Evolutionary conservation across 139 green algal species (phyloP).

Genomic region (Chlorella sp.): DNA sequence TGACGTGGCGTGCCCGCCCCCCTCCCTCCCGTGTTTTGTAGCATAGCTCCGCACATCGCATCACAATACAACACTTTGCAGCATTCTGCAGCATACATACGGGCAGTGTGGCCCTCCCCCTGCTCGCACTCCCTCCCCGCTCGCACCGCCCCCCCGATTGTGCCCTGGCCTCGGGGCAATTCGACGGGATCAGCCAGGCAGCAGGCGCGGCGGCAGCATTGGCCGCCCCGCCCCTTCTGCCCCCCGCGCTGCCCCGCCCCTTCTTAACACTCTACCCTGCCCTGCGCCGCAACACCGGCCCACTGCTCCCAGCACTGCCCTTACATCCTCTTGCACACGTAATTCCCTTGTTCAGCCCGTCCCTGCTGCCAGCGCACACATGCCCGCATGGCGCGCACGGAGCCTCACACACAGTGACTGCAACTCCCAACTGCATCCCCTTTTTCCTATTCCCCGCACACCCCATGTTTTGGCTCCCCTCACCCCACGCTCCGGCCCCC

Average conservation of each 20-base stretch:
- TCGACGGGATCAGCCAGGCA: not conserved
- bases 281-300: no score
- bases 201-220: not conserved
- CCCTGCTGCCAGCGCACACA: no score
- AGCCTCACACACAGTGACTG: not conserved
- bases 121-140: no score
- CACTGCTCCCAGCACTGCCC: not conserved
- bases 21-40: not conserved
- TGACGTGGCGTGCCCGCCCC: no score
- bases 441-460: not conserved
- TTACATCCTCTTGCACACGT: no score
- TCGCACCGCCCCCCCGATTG: not conserved
- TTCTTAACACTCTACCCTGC: not conserved
- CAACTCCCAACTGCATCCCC: not conserved
- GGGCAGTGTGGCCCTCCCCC: no score
- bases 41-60: not conserved
- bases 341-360: no score
- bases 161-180: no score
- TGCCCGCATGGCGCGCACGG: no score
- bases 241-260: not conserved
- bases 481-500: not conserved
- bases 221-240: not conserved
- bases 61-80: no score
- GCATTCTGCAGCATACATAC: no score
- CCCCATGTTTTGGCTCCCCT: not conserved